phyloP scores from a whole-genome alignment of 805 yeast species.

The Clavispora vitiphila region DNA sequence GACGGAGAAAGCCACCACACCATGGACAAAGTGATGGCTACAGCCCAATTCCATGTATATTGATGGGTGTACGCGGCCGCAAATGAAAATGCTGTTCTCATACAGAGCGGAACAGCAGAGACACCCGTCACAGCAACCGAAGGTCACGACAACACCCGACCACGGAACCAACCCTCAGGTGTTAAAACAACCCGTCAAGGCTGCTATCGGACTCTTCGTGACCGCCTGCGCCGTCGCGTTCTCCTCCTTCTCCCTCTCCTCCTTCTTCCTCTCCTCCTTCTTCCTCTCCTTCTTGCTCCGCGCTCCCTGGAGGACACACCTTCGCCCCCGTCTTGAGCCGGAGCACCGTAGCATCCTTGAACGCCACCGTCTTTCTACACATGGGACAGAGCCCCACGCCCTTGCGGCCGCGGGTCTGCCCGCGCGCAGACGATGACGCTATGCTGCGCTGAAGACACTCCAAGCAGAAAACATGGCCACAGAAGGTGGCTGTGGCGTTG shows the following conservation, averaged over 20 bases:
- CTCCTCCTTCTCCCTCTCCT: constrained; percentile 1
- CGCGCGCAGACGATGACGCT: constrained; percentile 37
- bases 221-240: too few relatives aligned
- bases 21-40: too few relatives aligned
- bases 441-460: constrained; percentile 39
- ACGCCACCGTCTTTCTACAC: constrained; percentile 35
- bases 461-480: constrained; percentile 42
- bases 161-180: too few relatives aligned
- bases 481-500: constrained; percentile 36
- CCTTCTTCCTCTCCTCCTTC: constrained; percentile 5
- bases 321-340: constrained; percentile 10
- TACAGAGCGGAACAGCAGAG: too few relatives aligned
- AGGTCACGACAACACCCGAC: too few relatives aligned
- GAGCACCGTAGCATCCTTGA: constrained; percentile 29
- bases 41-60: too few relatives aligned
- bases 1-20: too few relatives aligned
- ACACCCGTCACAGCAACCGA: too few relatives aligned
- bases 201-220: too few relatives aligned
- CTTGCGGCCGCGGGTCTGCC: constrained; percentile 32
- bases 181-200: constrained; percentile 1
- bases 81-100: too few relatives aligned
- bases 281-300: neutral
- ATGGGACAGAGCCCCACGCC: constrained; percentile 42
- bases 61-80: too few relatives aligned
- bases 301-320: constrained; percentile 7